Base-by-base conservation (phyloP, 257 asterid species). In the Ilex asprella region DNA sequence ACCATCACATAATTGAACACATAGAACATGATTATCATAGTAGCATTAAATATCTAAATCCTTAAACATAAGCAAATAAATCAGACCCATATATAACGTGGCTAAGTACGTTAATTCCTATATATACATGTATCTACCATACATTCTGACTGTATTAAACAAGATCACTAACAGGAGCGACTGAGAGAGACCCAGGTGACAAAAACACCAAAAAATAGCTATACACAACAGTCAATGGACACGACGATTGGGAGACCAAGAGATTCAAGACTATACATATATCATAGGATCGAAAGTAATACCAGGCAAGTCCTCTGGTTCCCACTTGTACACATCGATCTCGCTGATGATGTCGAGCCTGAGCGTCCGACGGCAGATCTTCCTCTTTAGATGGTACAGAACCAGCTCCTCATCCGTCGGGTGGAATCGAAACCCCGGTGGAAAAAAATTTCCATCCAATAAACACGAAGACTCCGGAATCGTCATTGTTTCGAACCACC, bases 371-470 rank as follows among this genome's bases (percentile, higher is more conserved):
- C 84, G 30, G 62, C 93, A 83, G 71, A 87, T 85, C 87, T 90
- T 90, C 81, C 81, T 64, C 79, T 87, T 87, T 30, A 90, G 73
- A 58, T 87, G 80, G 79, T 81, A 90, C 15, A 87, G 75, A 35
- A 90, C 82, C 53, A 90, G 78, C 73, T 90, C 97, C 70, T 90
- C 97, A 31, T 90, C 97, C 9, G 97, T 87, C 3, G 97, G 97
- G 66, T 90, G 96, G 67, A 90, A 90, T 57, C 97, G 74, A 79
- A 90, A 90, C 16, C 97, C 97, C 30, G 97, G 97, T 3, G 95
- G 87, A 30, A 85, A 90, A 16, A 56, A 39, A 12, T 69, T 63
- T 6, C 80, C 82, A 32, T 65, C 75, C 1, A 55, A 67, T 30
- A 82, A 64, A 46, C 73, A 74, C 30, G 30, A 53, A 27, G 72